phyloP scores from a whole-genome alignment of 805 yeast genomes.

The Barnettozyma sp. region DNA sequence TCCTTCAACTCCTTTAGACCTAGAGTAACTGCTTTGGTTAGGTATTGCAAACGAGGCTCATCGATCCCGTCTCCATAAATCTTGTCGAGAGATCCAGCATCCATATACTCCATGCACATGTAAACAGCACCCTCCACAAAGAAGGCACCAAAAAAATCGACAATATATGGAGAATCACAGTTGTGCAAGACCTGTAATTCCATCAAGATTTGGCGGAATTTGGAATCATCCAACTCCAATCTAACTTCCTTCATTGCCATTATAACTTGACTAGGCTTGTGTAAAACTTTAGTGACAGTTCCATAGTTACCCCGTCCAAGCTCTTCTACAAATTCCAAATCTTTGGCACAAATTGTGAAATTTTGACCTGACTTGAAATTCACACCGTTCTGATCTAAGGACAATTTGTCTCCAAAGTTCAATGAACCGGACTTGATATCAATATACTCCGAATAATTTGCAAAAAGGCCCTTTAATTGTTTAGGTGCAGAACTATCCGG shows the following conservation, averaged over 20 bases:
- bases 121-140: constrained; percentile 97
- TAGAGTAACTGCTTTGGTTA: constrained; percentile 69
- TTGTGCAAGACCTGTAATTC: constrained; percentile 90
- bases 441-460: constrained; percentile 78
- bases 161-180: constrained; percentile 85
- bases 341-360: constrained; percentile 80
- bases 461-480: constrained; percentile 56
- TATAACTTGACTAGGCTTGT: constrained; percentile 82
- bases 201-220: constrained; percentile 91
- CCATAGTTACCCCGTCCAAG: constrained; percentile 96
- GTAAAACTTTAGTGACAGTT: constrained; percentile 86
- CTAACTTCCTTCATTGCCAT: constrained; percentile 99
- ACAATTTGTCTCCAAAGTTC: constrained; percentile 89
- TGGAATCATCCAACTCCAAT: constrained; percentile 87
- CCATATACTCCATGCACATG: constrained; percentile 98
- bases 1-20: constrained; percentile 86
- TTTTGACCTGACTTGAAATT: constrained; percentile 85
- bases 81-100: constrained; percentile 89
- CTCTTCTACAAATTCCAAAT: constrained; percentile 75
- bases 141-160: constrained; percentile 95
- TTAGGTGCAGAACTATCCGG: background rate
- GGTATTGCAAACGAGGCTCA: constrained; percentile 73
- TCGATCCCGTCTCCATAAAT: constrained; percentile 69
- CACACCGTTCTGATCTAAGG: constrained; percentile 85
- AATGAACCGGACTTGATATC: constrained; percentile 90